Conservation (phyloP, 1,284 basidiomycete genomes). For the Marasmius fiardii region DNA sequence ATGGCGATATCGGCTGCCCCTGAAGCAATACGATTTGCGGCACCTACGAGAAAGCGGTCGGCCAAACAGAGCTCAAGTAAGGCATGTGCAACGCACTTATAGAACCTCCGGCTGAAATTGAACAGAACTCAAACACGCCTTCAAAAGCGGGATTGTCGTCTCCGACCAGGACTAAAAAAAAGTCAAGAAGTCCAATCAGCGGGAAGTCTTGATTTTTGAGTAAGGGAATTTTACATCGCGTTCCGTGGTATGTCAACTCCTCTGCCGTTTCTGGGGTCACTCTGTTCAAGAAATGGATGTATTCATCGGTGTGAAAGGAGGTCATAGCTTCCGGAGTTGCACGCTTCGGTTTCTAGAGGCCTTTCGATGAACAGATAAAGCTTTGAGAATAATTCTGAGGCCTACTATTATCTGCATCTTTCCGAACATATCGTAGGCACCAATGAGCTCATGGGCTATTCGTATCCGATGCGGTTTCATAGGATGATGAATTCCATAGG, state of each 20-base stretch:
- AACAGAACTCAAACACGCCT: constrained; percentile 96
- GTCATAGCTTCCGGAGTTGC: constrained; percentile 85
- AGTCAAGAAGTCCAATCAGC: background rate
- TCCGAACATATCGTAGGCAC: constrained; percentile 86
- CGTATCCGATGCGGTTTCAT: constrained; percentile 96
- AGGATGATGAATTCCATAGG: constrained; percentile 85
- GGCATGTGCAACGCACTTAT: constrained; percentile 49
- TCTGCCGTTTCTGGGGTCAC: constrained; percentile 89
- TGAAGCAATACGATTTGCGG: constrained; percentile 78
- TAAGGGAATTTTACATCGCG: constrained; percentile 61
- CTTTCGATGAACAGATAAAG: background rate
- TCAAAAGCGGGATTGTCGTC: constrained; percentile 98
- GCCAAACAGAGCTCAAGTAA: background rate
- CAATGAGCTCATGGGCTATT: constrained; percentile 90
- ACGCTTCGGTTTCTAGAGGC: constrained; percentile 69
- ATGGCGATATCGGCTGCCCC: constrained; percentile 91
- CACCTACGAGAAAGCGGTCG: constrained; percentile 43
- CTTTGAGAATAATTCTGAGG: constrained; percentile 6
- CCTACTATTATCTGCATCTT: constrained; percentile 89
- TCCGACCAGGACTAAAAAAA: constrained; percentile 74
- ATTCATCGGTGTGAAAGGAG: constrained; percentile 97
- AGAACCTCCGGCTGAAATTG: constrained; percentile 94
- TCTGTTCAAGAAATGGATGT: constrained; percentile 85
- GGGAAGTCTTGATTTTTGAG: background rate
- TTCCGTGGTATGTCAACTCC: constrained; percentile 80